Percentiles rank a stretch among this genome's conserved stretches.
Evolutionary conservation across 2,329 filamentous ascomycete genomes (phyloP).

Genomic region (Thelonectria rubi): DNA sequence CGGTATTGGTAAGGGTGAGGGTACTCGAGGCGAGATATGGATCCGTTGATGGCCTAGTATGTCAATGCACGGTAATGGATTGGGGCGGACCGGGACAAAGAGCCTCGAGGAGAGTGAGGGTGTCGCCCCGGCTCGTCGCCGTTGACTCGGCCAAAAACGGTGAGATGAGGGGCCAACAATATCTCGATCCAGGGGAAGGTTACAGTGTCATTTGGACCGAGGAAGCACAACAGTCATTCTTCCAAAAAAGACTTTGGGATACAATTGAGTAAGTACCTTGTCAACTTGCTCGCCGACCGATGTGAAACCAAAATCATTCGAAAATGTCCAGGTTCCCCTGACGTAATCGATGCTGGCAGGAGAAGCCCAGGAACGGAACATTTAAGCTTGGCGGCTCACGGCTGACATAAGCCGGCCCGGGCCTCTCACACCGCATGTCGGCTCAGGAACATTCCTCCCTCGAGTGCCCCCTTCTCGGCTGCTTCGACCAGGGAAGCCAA

Average conservation of each 20-base stretch:
- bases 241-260: no score
- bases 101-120: not conserved
- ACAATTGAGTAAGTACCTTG: no score
- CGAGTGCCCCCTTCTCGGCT: no score
- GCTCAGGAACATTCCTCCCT: not conserved
- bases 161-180: not conserved
- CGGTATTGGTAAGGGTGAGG: slow-evolving; percentile 19
- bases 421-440: slow-evolving; percentile 19
- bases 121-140: not conserved
- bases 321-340: not conserved
- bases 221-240: not conserved
- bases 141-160: slow-evolving; percentile 2
- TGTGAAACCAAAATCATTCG: no score
- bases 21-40: slow-evolving; percentile 13
- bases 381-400: slow-evolving; percentile 2
- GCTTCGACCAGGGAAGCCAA: no score
- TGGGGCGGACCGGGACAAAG: not conserved
- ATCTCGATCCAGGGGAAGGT: not conserved
- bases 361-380: not conserved
- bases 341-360: slow-evolving; percentile 8
- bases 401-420: slow-evolving; percentile 23
- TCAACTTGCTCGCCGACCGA: not conserved
- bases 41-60: not conserved
- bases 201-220: not conserved
- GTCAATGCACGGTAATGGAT: not conserved